Evolutionary conservation across 2,329 filamentous ascomycete genomes (phyloP).

Genomic region (Nakataea oryzae): DNA sequence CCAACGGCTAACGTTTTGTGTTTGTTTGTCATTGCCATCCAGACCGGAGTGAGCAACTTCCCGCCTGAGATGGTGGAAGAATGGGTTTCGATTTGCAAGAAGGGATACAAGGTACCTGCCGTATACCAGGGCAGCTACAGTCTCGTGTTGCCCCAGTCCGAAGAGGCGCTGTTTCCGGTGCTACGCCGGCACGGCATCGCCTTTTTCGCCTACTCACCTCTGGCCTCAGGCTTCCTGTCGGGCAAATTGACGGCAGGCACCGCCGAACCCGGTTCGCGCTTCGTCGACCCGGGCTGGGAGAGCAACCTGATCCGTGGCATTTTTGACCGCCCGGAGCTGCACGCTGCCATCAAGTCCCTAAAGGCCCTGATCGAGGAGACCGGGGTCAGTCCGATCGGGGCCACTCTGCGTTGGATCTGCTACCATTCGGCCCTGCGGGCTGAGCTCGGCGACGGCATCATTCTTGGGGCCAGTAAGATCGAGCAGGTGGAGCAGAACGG

Average conservation of each 20-base stretch:
- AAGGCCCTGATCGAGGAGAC: slow-evolving; percentile 4
- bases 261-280: slow-evolving; percentile 8
- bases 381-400: slow-evolving; percentile 5
- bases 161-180: slow-evolving; percentile 28
- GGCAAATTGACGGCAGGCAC: slow-evolving; percentile 4
- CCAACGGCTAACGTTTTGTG: too few species aligned
- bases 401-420: slow-evolving; percentile 27
- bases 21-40: too few species aligned
- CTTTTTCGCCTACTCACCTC: slow-evolving; percentile 10
- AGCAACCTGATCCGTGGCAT: slow-evolving; percentile 5
- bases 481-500: slow-evolving; percentile 24
- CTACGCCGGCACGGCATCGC: slow-evolving; percentile 30
- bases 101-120: slow-evolving; percentile 26
- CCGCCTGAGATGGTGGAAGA: slow-evolving; percentile 20
- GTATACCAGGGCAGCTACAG: slow-evolving; percentile 35
- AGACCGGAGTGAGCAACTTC: slow-evolving; percentile 32
- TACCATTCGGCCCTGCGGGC: slow-evolving; percentile 22
- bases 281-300: background rate
- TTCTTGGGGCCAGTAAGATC: slow-evolving; percentile 22
- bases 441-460: slow-evolving; percentile 22
- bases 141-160: slow-evolving; percentile 23
- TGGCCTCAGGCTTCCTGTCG: slow-evolving; percentile 10
- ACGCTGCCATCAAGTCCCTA: slow-evolving; percentile 9
- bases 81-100: slow-evolving; percentile 18
- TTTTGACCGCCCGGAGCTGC: slow-evolving; percentile 9